Conservation (phyloP, 768 basidiomycete genomes). For the Termitomyces sp. region DNA sequence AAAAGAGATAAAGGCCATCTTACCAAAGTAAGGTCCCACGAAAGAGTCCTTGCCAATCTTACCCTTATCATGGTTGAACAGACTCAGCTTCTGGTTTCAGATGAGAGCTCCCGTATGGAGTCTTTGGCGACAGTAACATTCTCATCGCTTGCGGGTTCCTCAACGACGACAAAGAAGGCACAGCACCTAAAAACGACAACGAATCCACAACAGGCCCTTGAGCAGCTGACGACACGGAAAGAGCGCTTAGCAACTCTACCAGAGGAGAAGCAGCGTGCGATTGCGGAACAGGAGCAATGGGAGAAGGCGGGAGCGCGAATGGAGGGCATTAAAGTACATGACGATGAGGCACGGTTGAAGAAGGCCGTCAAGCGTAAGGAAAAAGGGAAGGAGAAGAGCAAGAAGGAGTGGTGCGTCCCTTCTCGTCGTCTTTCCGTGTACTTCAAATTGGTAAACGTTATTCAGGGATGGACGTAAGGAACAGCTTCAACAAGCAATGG, state of each 20-base stretch:
- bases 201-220: conserved; percentile 83
- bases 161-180: conserved; percentile 39
- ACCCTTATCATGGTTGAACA: conserved; percentile 21
- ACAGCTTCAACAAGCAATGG: conserved; percentile 67
- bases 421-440: conserved; percentile 1
- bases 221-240: conserved; percentile 73
- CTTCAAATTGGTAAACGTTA: background rate
- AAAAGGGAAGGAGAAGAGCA: conserved; percentile 82
- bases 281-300: conserved; percentile 86
- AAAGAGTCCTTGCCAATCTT: background rate
- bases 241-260: conserved; percentile 73
- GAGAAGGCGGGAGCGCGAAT: conserved; percentile 84
- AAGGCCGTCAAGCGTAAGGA: conserved; percentile 93
- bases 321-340: conserved; percentile 88
- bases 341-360: conserved; percentile 81
- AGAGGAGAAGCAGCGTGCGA: conserved; percentile 77
- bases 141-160: conserved; percentile 52
- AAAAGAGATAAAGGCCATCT: conserved; percentile 37
- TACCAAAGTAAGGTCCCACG: conserved; percentile 46
- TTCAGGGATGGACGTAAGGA: conserved; percentile 86
- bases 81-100: conserved; percentile 73
- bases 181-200: conserved; percentile 64
- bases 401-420: conserved; percentile 70
- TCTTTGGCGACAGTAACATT: conserved; percentile 67
- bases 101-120: conserved; percentile 30